Evolutionary conservation across 495 filamentous ascomycete species (phyloP).

Genomic region (Polyplosphaeria fusca): DNA sequence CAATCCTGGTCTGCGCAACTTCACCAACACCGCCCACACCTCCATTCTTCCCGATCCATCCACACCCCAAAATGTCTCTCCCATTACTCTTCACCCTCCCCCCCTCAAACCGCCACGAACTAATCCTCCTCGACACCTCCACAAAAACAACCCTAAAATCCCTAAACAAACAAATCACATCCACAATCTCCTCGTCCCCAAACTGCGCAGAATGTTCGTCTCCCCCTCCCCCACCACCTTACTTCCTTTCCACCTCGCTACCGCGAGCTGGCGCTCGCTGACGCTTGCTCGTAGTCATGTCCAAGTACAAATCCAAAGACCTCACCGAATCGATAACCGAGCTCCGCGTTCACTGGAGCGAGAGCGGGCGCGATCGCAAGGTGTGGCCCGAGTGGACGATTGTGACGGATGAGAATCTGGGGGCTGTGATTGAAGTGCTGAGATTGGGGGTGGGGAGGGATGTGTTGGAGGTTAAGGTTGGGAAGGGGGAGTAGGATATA

Average conservation of each 20-base stretch:
- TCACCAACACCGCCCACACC: too few relatives aligned
- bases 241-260: too few relatives aligned
- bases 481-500: constrained; percentile 8
- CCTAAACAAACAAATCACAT: constrained; percentile 23
- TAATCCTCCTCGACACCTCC: constrained; percentile 24
- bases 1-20: too few relatives aligned
- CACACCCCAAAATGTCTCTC: too few relatives aligned
- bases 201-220: constrained; percentile 24
- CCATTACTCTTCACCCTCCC: constrained; percentile 29
- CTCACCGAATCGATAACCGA: constrained; percentile 5
- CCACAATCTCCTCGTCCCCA: constrained; percentile 2
- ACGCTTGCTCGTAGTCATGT: constrained; percentile 13
- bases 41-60: too few relatives aligned
- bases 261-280: neutral
- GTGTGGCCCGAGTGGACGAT: constrained; percentile 27
- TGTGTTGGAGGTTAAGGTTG: constrained; percentile 27
- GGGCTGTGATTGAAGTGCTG: constrained; percentile 19
- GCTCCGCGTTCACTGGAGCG: constrained; percentile 17
- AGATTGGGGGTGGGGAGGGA: constrained; percentile 18
- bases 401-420: constrained; percentile 19
- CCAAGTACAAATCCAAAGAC: constrained; percentile 23
- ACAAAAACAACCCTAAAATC: constrained; percentile 10
- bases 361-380: constrained; percentile 12
- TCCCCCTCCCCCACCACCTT: neutral
- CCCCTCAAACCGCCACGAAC: constrained; percentile 23